phyloP scores from a whole-genome alignment of 257 asterid species.

The Coffea eugenioides region DNA sequence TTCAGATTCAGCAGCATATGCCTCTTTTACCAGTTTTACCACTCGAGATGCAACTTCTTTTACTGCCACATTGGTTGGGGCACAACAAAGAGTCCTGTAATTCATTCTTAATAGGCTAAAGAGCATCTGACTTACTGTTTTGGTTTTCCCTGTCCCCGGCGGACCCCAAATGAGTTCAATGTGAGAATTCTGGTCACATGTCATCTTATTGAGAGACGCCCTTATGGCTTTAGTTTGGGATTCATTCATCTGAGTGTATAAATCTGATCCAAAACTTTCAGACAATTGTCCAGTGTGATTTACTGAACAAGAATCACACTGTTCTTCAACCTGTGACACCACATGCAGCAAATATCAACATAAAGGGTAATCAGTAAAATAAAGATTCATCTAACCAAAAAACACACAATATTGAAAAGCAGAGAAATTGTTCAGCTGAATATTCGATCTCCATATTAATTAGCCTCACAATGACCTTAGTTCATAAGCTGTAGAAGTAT shows the following conservation, averaged over 20 bases:
- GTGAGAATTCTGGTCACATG: conserved; percentile 22
- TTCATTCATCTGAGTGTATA: conserved; percentile 17
- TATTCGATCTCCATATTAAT: no score
- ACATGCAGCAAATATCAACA: neutral
- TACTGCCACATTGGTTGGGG: conserved; percentile 66
- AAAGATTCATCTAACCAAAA: neutral
- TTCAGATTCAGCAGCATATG: conserved; percentile 20
- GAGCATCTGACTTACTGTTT: conserved; percentile 38
- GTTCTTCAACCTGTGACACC: conserved; percentile 10
- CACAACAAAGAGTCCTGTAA: conserved; percentile 48
- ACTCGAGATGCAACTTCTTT: conserved; percentile 50
- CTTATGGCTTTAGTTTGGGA: conserved; percentile 26
- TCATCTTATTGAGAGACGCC: conserved; percentile 9
- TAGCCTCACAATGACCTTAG: no score
- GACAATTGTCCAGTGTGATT: neutral
- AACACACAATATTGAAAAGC: neutral
- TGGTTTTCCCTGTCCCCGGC: conserved; percentile 71
- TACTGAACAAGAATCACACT: conserved; percentile 9
- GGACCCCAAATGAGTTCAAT: conserved; percentile 55
- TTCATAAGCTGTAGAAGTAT: no score
- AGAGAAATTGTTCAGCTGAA: no score
- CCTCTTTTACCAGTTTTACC: conserved; percentile 27
- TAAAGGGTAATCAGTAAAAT: neutral
- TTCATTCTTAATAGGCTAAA: conserved; percentile 37
- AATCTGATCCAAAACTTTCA: neutral